Base-by-base conservation (phyloP, 768 basidiomycete species). In the Mycena pura region DNA sequence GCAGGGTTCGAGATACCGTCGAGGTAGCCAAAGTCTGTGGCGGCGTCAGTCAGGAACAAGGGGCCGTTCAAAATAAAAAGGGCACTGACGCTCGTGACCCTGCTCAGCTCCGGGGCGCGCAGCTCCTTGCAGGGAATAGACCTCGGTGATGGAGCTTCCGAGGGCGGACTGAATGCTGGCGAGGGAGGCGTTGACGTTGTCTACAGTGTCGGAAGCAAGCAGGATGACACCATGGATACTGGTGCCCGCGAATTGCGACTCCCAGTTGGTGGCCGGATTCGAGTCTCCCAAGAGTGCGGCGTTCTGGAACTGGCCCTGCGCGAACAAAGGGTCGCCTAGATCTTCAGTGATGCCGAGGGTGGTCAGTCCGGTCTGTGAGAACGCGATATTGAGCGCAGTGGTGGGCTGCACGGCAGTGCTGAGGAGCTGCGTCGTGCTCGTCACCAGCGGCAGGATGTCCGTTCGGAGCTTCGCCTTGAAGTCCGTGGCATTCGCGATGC, bases 1-100 rank as follows among this genome's bases (percentile, higher is more conserved):
- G 60, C 57, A 13, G 66, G 67, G 22, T 65, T 61, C 13, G 59
- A 63, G 31, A 71, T 68, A 1, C 70, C 70, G 32, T 71, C 70
- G n/a, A 57, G 32, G 44, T 46, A 71, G 9, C 69, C 69, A 28
- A 70, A 70, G 24, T 65, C 61, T 63, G 29, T 8, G 2, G 0
- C n/a, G 5, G 0, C 14, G 14, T 58, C 27, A 57, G 28, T 62
- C n/a, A n/a, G n/a, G n/a, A n/a, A n/a, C n/a, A n/a, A n/a, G n/a
- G n/a, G n/a, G n/a, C n/a, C n/a, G n/a, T n/a, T n/a, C n/a, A n/a
- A n/a, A n/a, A 34, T 25, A 13, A 24, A 14, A 68, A 69, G 31
- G 39, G 27, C 66, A 69, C 59, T 72, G 69, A 51, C 74, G 74
- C 65, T 78, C 75, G 31, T 69, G 68, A 6, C 70, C 68, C 27